A percentile compares a stretch with the other conserved stretches of the same genome.
Conservation (phyloP, 1,284 basidiomycete species). For the Coniferiporia sulphurascens region DNA sequence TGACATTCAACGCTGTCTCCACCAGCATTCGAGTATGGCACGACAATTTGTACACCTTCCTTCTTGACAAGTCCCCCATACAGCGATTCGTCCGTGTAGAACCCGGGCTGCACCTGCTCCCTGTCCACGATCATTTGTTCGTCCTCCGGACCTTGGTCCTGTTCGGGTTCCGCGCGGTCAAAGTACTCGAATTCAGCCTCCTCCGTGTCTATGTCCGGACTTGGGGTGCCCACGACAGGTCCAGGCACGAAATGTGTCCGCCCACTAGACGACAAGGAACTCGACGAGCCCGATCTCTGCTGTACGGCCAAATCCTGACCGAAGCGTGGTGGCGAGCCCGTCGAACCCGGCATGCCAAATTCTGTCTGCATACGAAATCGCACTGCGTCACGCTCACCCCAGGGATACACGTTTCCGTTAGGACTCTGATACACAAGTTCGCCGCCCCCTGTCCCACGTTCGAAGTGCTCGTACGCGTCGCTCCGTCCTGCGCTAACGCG, state of each 20-base stretch:
- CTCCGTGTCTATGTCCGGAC: conserved; percentile 35
- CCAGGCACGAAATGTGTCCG: conserved; percentile 9
- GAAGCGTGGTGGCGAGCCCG: background rate
- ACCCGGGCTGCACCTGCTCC: background rate
- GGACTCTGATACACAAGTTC: conserved; percentile 15
- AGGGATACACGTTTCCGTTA: conserved; percentile 15
- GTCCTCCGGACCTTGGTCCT: background rate
- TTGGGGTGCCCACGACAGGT: conserved; percentile 24
- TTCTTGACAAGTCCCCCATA: background rate
- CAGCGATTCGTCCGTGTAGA: background rate
- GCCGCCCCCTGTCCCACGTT: conserved; percentile 10
- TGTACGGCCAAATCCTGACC: background rate
- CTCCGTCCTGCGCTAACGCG: conserved; percentile 11
- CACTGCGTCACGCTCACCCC: conserved; percentile 15
- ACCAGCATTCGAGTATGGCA: background rate
- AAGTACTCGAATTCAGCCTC: conserved; percentile 63
- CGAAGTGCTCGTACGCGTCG: conserved; percentile 10
- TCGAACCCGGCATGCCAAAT: conserved; percentile 5
- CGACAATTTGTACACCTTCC: conserved; percentile 1
- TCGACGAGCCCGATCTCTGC: conserved; percentile 13
- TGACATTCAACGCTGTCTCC: background rate
- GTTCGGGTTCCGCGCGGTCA: conserved; percentile 23
- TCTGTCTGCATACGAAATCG: conserved; percentile 15
- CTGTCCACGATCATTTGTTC: background rate
- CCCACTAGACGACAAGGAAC: conserved; percentile 21